Conservation (phyloP, 148 eudicot species). For the Cornus suecica region DNA sequence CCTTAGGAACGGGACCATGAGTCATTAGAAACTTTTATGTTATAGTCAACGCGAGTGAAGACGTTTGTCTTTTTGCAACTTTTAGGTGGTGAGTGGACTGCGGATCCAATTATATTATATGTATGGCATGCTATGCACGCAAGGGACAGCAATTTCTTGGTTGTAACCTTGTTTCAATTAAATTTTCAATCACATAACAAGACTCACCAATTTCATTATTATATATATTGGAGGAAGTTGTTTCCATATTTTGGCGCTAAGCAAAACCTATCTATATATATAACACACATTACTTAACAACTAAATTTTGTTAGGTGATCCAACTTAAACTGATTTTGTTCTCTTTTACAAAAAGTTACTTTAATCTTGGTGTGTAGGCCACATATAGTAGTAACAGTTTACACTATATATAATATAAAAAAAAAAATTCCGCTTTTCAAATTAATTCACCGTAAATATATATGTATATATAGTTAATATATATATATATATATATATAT, state of each 20-base stretch:
- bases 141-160: neutral
- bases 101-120: neutral
- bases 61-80: slow-evolving; percentile 5
- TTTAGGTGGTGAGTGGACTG: neutral
- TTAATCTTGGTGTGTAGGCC: no score
- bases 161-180: neutral
- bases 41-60: neutral
- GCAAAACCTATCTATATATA: neutral
- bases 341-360: no score
- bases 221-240: no score
- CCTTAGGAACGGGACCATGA: neutral
- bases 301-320: slow-evolving; percentile 6
- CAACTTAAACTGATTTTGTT: neutral
- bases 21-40: neutral
- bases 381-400: no score
- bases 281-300: no score
- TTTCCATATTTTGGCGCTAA: neutral
- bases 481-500: no score
- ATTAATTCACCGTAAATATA: no score
- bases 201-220: no score
- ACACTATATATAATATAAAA: no score
- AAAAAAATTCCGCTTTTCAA: no score
- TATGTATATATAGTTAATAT: no score
- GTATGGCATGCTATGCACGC: neutral
- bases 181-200: no score